Base-by-base conservation (phyloP, 805 yeast genomes). In the Komagataella pastoris region DNA sequence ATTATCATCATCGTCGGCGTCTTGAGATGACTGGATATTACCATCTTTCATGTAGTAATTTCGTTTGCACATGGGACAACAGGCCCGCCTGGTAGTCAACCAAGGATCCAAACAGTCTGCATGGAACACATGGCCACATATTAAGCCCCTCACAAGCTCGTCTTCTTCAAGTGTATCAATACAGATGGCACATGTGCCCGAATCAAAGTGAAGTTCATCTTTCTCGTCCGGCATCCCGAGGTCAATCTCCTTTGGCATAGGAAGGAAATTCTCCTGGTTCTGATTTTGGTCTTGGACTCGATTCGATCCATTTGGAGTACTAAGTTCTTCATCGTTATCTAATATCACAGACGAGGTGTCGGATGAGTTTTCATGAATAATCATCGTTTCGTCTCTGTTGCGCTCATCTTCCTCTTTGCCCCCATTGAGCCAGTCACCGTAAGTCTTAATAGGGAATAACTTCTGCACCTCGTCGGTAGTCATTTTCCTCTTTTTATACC, bases 81-180 rank as follows among this genome's bases (percentile, higher is more conserved):
- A 82, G 0, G 89, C 90, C 48, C 84, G 74, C 57, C 91, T 70
- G 55, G 77, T 76, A 2, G 79, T 81, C 48, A 87, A 68, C 95
- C 95, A 87, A 1, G 90, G 90, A 56, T 83, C 88, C 51, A 88
- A 74, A 65, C 96, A 87, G 17, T 75, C 82, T 19, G 81, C 72
- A 60, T 87, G 96, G 73, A 81, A 87, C 2, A 83, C 88, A 65
- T 87, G 96, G 3, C 89, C 88, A 67, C 96, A 87, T 8, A 85
- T 70, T 47, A 88, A 71, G 0, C 88, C 88, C 49, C 95, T 76
- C 1, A 87, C 88, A 1, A 64, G 61, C 50, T 84, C 88, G 12
- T 74, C 80, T 49, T 75, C 75, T 55, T 79, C 84, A 51, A 83
- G 72, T 3, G 69, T 63, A 46, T 86, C 95, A 43, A 87, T 71